phyloP scores from a whole-genome alignment of 1,284 basidiomycete genomes.

The Neolentinus lepideus region DNA sequence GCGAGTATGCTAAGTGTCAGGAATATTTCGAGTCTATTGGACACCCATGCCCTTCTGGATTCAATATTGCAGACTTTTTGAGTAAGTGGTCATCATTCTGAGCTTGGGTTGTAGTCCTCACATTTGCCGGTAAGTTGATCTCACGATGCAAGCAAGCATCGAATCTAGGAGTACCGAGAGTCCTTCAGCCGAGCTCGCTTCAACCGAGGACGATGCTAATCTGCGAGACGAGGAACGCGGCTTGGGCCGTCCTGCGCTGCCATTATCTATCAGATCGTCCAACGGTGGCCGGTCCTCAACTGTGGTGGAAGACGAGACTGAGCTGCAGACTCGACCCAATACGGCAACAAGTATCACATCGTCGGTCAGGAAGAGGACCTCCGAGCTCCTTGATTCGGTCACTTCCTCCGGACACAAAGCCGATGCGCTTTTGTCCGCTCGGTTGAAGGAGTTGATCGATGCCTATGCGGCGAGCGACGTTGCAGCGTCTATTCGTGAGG shows the following conservation, averaged over 20 bases:
- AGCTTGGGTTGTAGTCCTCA: background rate
- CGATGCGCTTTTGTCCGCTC: constrained; percentile 20
- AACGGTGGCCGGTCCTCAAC: constrained; percentile 19
- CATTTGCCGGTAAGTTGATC: constrained; percentile 51
- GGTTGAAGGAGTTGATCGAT: constrained; percentile 66
- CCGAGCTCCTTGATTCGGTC: constrained; percentile 68
- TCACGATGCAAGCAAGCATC: constrained; percentile 73
- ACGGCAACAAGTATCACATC: constrained; percentile 41
- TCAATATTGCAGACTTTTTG: constrained; percentile 94
- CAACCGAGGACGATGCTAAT: constrained; percentile 31
- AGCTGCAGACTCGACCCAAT: constrained; percentile 38
- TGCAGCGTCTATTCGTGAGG: constrained; percentile 53
- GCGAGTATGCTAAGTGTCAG: constrained; percentile 68
- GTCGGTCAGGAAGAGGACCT: constrained; percentile 70
- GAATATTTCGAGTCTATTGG: constrained; percentile 79
- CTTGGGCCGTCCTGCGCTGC: constrained; percentile 20
- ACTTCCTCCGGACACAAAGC: constrained; percentile 32
- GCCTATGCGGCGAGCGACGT: constrained; percentile 67
- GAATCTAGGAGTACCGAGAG: constrained; percentile 33
- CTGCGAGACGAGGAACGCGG: constrained; percentile 59
- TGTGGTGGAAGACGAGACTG: constrained; percentile 41
- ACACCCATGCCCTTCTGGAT: constrained; percentile 86
- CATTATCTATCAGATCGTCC: constrained; percentile 23
- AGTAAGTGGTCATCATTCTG: constrained; percentile 45
- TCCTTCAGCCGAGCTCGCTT: constrained; percentile 26